A percentile compares a stretch with the other conserved stretches of the same genome.
phyloP scores from a whole-genome alignment of 805 yeast species.

The Ogataea saltuana region DNA sequence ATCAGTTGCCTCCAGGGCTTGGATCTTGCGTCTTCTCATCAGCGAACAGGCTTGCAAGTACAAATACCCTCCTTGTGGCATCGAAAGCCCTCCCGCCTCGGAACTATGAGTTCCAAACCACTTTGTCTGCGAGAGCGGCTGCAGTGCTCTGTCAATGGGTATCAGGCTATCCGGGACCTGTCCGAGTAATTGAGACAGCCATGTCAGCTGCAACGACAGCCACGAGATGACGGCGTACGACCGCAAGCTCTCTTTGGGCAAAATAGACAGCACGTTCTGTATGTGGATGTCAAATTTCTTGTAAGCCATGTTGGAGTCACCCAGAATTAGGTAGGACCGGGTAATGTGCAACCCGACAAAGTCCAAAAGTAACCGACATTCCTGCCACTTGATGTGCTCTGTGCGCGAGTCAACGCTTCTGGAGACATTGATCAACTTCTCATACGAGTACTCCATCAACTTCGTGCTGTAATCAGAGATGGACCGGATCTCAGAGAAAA shows the following conservation, averaged over 20 bases:
- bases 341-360: slow-evolving; percentile 61
- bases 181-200: slow-evolving; percentile 61
- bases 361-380: slow-evolving; percentile 56
- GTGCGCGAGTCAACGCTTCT: slow-evolving; percentile 27
- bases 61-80: slow-evolving; percentile 47
- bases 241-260: slow-evolving; percentile 32
- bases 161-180: slow-evolving; percentile 45
- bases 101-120: slow-evolving; percentile 22
- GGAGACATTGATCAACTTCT: slow-evolving; percentile 44
- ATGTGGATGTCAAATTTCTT: slow-evolving; percentile 67
- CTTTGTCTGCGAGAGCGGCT: slow-evolving; percentile 34
- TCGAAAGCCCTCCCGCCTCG: slow-evolving; percentile 27
- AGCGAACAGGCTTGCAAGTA: slow-evolving; percentile 42
- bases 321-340: slow-evolving; percentile 58
- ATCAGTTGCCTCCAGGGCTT: slow-evolving; percentile 12
- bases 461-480: slow-evolving; percentile 49
- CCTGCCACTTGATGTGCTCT: slow-evolving; percentile 39
- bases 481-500: slow-evolving; percentile 49
- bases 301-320: slow-evolving; percentile 58
- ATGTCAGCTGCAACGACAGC: slow-evolving; percentile 62
- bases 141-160: slow-evolving; percentile 37
- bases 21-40: slow-evolving; percentile 27
- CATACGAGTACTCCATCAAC: slow-evolving; percentile 54
- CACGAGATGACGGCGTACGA: slow-evolving; percentile 44
- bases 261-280: slow-evolving; percentile 45